phyloP scores from a whole-genome alignment of 73 alveolate species.

The Paramecium sonneborni region DNA sequence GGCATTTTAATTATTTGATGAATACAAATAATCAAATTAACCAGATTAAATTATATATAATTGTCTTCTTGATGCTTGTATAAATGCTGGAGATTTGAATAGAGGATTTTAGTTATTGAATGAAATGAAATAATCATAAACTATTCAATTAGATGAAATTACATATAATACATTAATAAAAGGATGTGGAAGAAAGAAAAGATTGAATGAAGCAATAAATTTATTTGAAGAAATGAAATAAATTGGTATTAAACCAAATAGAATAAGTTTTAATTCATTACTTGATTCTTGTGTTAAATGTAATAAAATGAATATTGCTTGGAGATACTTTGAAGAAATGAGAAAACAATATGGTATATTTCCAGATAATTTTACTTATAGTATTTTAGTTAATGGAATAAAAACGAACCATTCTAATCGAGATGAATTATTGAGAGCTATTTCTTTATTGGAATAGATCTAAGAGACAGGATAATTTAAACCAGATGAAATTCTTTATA shows the following conservation, averaged over 20 bases:
- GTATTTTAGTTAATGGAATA: slow-evolving; percentile 69
- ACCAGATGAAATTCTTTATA: slow-evolving; percentile 94
- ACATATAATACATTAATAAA: slow-evolving; percentile 90
- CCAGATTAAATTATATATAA: slow-evolving; percentile 94
- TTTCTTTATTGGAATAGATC: slow-evolving; percentile 66
- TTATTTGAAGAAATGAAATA: slow-evolving; percentile 53
- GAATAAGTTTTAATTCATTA: slow-evolving; percentile 66
- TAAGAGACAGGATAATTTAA: slow-evolving; percentile 62
- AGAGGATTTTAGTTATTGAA: slow-evolving; percentile 68
- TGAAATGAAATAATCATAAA: slow-evolving; percentile 29
- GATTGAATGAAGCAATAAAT: slow-evolving; percentile 35
- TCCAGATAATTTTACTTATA: slow-evolving; percentile 71
- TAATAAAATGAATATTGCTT: slow-evolving; percentile 62
- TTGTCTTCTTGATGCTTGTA: slow-evolving; percentile 94
- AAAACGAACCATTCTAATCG: slow-evolving; percentile 57
- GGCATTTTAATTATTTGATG: slow-evolving; percentile 38
- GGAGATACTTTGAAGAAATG: slow-evolving; percentile 71
- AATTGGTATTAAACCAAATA: slow-evolving; percentile 30
- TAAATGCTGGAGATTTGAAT: slow-evolving; percentile 70
- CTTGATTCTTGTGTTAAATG: slow-evolving; percentile 69
- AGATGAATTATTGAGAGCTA: slow-evolving; percentile 83
- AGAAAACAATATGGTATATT: slow-evolving; percentile 31
- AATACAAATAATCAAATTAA: slow-evolving; percentile 45
- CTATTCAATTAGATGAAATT: slow-evolving; percentile 85
- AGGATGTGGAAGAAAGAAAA: slow-evolving; percentile 79